Percentiles rank a stretch among this genome's conserved stretches.
These are phyloP conservation scores for Gigaspora rosea DNA, from an alignment of 192 early-diverging fungal species.

Conservation along the genomic window DNA sequence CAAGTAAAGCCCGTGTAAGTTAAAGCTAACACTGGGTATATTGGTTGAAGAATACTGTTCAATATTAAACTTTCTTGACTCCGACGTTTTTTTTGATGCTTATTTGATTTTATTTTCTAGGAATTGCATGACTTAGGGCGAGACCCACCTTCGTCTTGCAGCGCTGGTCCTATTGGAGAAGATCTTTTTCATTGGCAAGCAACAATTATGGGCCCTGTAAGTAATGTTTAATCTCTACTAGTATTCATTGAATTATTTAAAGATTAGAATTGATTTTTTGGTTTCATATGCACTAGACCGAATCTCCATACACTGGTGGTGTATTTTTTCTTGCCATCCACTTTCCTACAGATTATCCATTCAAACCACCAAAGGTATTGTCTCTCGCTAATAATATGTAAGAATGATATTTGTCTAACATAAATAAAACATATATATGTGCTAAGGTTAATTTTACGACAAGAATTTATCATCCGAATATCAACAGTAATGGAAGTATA, in stretches of 20 bases:
- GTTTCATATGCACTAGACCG: slow-evolving; percentile 57
- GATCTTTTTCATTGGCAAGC: too few relatives aligned
- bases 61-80: neutral
- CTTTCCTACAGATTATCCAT: slow-evolving; percentile 82
- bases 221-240: slow-evolving; percentile 19
- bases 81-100: neutral
- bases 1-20: too few relatives aligned
- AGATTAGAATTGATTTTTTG: neutral
- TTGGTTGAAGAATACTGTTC: too few relatives aligned
- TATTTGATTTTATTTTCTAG: slow-evolving; percentile 39
- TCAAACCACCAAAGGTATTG: slow-evolving; percentile 44
- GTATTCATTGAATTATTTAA: too few relatives aligned
- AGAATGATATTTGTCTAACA: too few relatives aligned
- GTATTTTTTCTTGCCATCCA: slow-evolving; percentile 98
- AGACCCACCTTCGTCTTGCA: slow-evolving; percentile 97
- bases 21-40: too few relatives aligned
- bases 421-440: too few relatives aligned
- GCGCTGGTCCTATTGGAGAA: slow-evolving; percentile 88
- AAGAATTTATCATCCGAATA: too few relatives aligned
- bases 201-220: slow-evolving; percentile 68
- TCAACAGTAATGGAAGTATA: too few relatives aligned
- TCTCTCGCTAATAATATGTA: too few relatives aligned
- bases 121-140: slow-evolving; percentile 94
- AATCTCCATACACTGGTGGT: slow-evolving; percentile 91
- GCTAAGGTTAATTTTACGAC: too few relatives aligned